These are phyloP conservation scores for Ophiognomonia clavigignenti-juglandacearum DNA, from an alignment of 2,329 filamentous ascomycete species.

Conservation along the genomic window DNA sequence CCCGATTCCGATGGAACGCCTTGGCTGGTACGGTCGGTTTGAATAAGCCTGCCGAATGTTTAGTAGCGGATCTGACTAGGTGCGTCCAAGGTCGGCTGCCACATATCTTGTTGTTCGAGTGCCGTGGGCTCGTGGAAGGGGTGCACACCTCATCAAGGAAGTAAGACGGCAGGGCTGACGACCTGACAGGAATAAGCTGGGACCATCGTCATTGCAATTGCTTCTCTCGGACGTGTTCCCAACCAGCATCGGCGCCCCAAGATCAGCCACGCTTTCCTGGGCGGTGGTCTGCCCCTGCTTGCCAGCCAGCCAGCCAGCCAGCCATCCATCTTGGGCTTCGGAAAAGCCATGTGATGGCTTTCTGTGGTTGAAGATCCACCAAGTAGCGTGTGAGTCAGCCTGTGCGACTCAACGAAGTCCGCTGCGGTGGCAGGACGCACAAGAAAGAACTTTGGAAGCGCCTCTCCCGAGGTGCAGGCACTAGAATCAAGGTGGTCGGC, in stretches of 20 bases:
- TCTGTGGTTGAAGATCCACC: background rate
- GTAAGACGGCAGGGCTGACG: background rate
- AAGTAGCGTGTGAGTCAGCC: background rate
- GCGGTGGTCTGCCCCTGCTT: background rate
- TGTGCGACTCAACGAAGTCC: slow-evolving; percentile 5
- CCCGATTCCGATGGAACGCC: background rate
- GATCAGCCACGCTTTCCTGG: slow-evolving; percentile 10
- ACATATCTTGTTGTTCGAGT: background rate
- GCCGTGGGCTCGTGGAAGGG: background rate
- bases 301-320: background rate
- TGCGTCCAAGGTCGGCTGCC: slow-evolving; percentile 1
- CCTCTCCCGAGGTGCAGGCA: slow-evolving; percentile 11
- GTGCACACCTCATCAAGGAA: background rate
- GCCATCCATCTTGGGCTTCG: background rate
- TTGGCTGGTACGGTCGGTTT: too few species aligned
- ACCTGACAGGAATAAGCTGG: background rate
- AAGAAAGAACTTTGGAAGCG: slow-evolving; percentile 5
- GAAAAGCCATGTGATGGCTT: background rate
- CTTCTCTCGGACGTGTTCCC: background rate
- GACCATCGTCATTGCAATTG: background rate
- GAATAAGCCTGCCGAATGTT: too few species aligned
- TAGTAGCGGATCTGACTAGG: too few species aligned
- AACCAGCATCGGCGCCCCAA: background rate
- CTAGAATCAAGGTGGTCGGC: too few species aligned
- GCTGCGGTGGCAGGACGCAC: slow-evolving; percentile 11